Percentiles rank a stretch among this genome's conserved stretches.
phyloP scores from a whole-genome alignment of 108 stramenopile genomes.

The Cyclostephanos invisitatus region DNA sequence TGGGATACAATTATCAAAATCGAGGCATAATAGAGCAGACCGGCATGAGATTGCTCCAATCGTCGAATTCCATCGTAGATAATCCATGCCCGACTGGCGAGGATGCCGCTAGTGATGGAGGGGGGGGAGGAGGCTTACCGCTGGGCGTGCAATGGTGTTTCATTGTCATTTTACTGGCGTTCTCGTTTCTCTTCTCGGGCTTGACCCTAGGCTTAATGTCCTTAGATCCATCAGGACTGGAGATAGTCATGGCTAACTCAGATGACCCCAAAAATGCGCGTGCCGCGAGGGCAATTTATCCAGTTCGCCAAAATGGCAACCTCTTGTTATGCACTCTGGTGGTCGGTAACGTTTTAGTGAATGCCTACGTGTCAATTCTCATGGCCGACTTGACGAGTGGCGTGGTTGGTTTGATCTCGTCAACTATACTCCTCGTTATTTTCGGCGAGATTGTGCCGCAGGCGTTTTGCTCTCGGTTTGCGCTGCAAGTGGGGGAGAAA shows the following conservation, averaged over 20 bases:
- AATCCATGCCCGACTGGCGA: constrained; percentile 17
- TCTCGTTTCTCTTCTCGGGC: constrained; percentile 90
- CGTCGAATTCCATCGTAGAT: neutral
- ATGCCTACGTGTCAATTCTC: constrained; percentile 93
- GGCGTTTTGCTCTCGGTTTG: constrained; percentile 92
- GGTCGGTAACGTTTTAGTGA: constrained; percentile 97
- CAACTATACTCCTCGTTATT: constrained; percentile 89
- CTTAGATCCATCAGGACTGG: constrained; percentile 94
- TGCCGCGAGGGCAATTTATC: constrained; percentile 80
- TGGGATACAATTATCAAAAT: neutral
- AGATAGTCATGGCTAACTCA: constrained; percentile 89
- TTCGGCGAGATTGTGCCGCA: constrained; percentile 99
- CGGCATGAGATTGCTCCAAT: constrained; percentile 3
- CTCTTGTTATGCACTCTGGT: constrained; percentile 95
- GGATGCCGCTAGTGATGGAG: constrained; percentile 4
- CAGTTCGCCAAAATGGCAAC: constrained; percentile 93
- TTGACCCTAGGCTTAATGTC: constrained; percentile 95
- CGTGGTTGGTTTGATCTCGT: constrained; percentile 85
- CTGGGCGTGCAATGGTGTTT: constrained; percentile 59
- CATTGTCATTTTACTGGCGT: constrained; percentile 57
- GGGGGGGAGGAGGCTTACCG: constrained; percentile 35
- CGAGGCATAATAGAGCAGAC: neutral
- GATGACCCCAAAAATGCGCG: constrained; percentile 61
- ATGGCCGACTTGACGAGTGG: constrained; percentile 88
- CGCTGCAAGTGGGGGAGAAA: constrained; percentile 84